Evolutionary conservation across 768 basidiomycete species (phyloP).

Genomic region (Boletellus ananas): DNA sequence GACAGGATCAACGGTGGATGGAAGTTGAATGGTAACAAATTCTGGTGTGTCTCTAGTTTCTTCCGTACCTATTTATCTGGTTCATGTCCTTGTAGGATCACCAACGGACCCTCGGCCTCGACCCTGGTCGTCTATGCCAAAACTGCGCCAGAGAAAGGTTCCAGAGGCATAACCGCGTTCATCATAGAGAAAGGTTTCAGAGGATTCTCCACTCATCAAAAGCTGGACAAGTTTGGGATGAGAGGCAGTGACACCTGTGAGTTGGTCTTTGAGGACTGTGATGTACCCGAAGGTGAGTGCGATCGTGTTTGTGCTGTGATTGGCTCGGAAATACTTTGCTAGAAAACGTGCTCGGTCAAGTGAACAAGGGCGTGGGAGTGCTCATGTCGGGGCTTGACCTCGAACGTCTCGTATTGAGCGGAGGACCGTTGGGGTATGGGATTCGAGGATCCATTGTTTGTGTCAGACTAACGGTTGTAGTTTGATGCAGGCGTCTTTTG

Average conservation of each 20-base stretch:
- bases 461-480: conserved; percentile 34
- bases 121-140: conserved; percentile 93
- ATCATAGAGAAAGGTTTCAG: conserved; percentile 78
- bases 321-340: background rate
- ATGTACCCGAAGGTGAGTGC: conserved; percentile 75
- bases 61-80: background rate
- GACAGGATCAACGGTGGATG: conserved; percentile 75
- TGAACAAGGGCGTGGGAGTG: conserved; percentile 78
- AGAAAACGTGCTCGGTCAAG: conserved; percentile 83
- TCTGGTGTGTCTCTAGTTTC: conserved; percentile 56
- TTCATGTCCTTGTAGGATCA: conserved; percentile 62
- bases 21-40: conserved; percentile 85
- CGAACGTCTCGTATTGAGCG: conserved; percentile 87
- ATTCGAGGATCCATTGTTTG: background rate
- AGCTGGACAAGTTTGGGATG: conserved; percentile 97
- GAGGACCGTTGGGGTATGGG: conserved; percentile 82
- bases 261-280: conserved; percentile 85
- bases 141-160: conserved; percentile 69
- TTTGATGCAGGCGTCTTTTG: conserved; percentile 92
- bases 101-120: conserved; percentile 88
- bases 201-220: conserved; percentile 87
- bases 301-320: background rate
- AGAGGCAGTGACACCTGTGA: conserved; percentile 94
- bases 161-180: conserved; percentile 91
- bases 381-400: conserved; percentile 94